phyloP scores from a whole-genome alignment of 331 rosid genomes.

The Acacia concinna region DNA sequence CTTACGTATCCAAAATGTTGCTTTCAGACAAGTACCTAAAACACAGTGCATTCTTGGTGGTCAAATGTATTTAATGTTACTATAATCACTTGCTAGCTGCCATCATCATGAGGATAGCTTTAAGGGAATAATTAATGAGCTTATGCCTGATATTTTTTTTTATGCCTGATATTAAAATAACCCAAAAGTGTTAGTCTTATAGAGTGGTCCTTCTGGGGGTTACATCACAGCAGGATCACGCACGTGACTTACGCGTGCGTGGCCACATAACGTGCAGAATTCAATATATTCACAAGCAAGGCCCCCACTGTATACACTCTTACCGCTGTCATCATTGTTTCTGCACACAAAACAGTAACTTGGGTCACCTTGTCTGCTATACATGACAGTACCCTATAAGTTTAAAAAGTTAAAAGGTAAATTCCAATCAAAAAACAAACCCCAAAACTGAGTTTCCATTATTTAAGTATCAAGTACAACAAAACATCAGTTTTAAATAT shows the following conservation, averaged over 20 bases:
- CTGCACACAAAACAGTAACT: constrained; percentile 33
- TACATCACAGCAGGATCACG: constrained; percentile 15
- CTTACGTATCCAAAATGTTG: neutral
- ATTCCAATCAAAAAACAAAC: neutral
- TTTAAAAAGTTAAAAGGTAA: neutral
- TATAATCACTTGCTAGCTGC: too few relatives aligned
- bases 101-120: neutral
- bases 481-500: too few relatives aligned
- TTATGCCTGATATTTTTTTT: too few relatives aligned
- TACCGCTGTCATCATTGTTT: constrained; percentile 37
- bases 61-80: neutral
- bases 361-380: constrained; percentile 38
- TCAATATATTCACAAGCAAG: constrained; percentile 17
- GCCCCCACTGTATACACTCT: constrained; percentile 30
- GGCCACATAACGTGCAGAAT: constrained; percentile 30
- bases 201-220: constrained; percentile 39
- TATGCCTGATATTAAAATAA: neutral
- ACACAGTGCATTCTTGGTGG: neutral
- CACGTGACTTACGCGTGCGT: constrained; percentile 49
- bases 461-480: neutral
- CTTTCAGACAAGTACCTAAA: neutral
- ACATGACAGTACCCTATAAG: constrained; percentile 11
- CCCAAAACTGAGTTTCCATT: neutral
- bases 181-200: neutral
- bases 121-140: neutral